Percentiles rank a stretch among this genome's conserved stretches.
phyloP scores from a whole-genome alignment of 805 yeast species.

The Candida chilensis region DNA sequence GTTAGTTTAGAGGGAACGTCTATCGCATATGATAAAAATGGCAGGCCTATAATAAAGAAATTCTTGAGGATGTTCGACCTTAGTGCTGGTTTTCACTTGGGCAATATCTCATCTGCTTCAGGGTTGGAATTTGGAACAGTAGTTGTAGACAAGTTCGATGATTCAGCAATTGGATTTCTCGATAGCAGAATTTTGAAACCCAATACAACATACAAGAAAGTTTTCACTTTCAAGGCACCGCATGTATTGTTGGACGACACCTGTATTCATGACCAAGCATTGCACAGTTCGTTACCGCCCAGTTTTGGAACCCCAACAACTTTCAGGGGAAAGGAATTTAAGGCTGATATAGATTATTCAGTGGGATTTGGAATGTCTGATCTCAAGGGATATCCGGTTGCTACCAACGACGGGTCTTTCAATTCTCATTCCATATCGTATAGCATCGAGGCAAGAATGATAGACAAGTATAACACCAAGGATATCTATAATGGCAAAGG shows the following conservation, averaged over 20 bases:
- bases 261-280: not conserved
- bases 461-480: not conserved
- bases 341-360: conserved; percentile 18
- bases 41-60: not conserved
- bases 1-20: not conserved
- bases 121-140: no score
- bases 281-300: not conserved
- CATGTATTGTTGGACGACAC: not conserved
- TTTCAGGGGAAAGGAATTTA: conserved; percentile 9
- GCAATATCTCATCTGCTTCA: conserved; percentile 40
- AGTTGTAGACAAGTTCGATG: not conserved
- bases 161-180: not conserved
- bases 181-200: not conserved
- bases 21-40: not conserved
- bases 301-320: no score
- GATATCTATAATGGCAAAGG: no score
- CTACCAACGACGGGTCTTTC: conserved; percentile 34
- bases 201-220: not conserved
- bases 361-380: conserved; percentile 48
- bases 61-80: not conserved
- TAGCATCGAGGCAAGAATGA: not conserved
- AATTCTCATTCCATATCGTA: no score
- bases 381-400: conserved; percentile 43
- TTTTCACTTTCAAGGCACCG: conserved; percentile 1
- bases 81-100: not conserved